phyloP scores from a whole-genome alignment of 1,284 basidiomycete genomes.

The Ustilago xerochloae region DNA sequence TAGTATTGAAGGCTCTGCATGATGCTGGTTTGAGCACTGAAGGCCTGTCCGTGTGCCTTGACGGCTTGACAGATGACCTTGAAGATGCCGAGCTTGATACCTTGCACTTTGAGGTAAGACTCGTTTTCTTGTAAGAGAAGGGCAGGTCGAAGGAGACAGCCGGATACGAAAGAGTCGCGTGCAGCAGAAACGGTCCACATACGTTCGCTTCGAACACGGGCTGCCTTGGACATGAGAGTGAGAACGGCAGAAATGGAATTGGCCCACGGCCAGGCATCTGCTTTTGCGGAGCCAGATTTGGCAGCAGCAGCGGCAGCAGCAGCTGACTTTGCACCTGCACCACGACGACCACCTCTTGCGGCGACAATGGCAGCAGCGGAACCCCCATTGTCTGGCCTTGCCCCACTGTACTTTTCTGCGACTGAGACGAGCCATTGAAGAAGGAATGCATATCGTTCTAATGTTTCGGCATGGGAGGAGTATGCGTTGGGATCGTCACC shows the following conservation, averaged over 20 bases:
- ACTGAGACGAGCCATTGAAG: slow-evolving; percentile 63
- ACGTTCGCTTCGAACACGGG: slow-evolving; percentile 55
- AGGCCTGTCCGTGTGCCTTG: slow-evolving; percentile 86
- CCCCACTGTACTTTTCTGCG: slow-evolving; percentile 58
- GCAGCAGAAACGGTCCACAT: slow-evolving; percentile 61
- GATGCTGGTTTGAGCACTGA: slow-evolving; percentile 79
- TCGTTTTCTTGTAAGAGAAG: slow-evolving; percentile 89
- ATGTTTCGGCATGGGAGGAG: slow-evolving; percentile 48
- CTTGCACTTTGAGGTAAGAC: slow-evolving; percentile 82
- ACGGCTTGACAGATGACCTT: slow-evolving; percentile 91
- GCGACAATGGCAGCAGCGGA: slow-evolving; percentile 33
- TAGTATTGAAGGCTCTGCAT: slow-evolving; percentile 92
- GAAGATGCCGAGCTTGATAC: slow-evolving; percentile 81
- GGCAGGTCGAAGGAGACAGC: slow-evolving; percentile 74
- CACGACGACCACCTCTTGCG: slow-evolving; percentile 36
- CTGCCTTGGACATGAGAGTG: slow-evolving; percentile 50
- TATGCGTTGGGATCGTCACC: slow-evolving; percentile 49
- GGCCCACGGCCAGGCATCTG: slow-evolving; percentile 55
- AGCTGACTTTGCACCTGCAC: slow-evolving; percentile 32
- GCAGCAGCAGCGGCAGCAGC: slow-evolving; percentile 31
- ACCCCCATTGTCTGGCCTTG: slow-evolving; percentile 15
- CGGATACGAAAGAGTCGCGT: slow-evolving; percentile 63
- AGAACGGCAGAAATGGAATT: slow-evolving; percentile 61
- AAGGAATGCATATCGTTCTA: slow-evolving; percentile 64
- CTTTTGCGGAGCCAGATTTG: slow-evolving; percentile 40